Conservation (phyloP, 2,329 filamentous ascomycete genomes). For the Blastomyces silverae region DNA sequence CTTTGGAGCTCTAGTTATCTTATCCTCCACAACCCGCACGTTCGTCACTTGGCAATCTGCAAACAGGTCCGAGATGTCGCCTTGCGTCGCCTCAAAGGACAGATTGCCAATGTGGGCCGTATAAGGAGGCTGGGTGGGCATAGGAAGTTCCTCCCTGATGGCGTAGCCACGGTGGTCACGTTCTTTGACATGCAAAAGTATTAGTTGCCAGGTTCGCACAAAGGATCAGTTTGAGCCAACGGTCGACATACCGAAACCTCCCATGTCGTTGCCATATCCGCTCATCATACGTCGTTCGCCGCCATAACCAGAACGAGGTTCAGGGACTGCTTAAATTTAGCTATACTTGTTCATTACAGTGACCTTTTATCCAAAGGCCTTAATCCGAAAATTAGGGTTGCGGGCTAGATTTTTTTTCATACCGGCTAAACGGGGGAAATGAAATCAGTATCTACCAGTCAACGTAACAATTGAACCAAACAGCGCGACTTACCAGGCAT, state of each 20-base stretch:
- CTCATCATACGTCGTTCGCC: conserved; percentile 46
- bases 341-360: background rate
- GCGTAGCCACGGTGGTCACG: conserved; percentile 35
- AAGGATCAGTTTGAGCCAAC: conserved; percentile 4
- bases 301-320: conserved; percentile 43
- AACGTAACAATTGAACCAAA: conserved; percentile 14
- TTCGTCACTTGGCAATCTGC: conserved; percentile 75
- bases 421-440: conserved; percentile 8
- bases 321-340: conserved; percentile 29
- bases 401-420: conserved; percentile 14
- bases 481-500: conserved; percentile 58
- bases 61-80: conserved; percentile 81
- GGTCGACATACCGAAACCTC: conserved; percentile 32
- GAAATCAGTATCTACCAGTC: conserved; percentile 23
- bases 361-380: background rate
- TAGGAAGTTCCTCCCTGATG: conserved; percentile 63
- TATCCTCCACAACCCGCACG: conserved; percentile 95
- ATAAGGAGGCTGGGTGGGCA: conserved; percentile 87
- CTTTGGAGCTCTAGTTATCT: conserved; percentile 87
- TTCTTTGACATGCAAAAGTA: conserved; percentile 8
- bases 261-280: conserved; percentile 35
- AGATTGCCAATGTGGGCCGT: conserved; percentile 96
- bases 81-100: conserved; percentile 83
- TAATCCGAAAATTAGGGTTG: background rate
- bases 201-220: conserved; percentile 17